Percentiles rank a stretch among this genome's conserved stretches.
Evolutionary conservation across 805 yeast species (phyloP).

Genomic region (Trichomonascus vanleenenianus): DNA sequence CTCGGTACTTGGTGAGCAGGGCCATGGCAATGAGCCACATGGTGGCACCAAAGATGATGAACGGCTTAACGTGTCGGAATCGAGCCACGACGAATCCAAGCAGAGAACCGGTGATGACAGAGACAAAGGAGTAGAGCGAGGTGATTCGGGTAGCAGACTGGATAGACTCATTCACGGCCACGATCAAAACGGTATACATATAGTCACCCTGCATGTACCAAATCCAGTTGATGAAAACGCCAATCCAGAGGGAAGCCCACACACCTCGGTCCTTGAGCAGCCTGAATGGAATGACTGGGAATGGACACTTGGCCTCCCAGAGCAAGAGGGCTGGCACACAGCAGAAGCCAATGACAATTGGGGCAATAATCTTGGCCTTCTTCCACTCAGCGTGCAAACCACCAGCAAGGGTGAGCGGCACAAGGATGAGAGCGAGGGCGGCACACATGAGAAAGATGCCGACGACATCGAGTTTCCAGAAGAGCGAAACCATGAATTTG

Average conservation of each 20-base stretch:
- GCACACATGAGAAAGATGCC: constrained; percentile 52
- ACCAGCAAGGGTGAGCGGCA: constrained; percentile 72
- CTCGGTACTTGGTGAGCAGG: constrained; percentile 48
- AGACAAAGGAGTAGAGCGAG: constrained; percentile 55
- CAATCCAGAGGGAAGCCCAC: constrained; percentile 60
- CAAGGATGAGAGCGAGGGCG: constrained; percentile 55
- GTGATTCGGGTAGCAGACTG: constrained; percentile 62
- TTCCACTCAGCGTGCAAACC: constrained; percentile 51
- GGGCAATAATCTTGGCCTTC: constrained; percentile 55
- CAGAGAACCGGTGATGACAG: constrained; percentile 51
- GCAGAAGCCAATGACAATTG: constrained; percentile 58
- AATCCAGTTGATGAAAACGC: constrained; percentile 49
- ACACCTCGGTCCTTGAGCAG: constrained; percentile 62
- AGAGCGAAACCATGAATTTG: constrained; percentile 23
- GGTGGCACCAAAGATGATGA: constrained; percentile 49
- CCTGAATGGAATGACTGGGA: constrained; percentile 57
- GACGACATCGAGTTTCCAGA: constrained; percentile 59
- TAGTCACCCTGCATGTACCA: constrained; percentile 66
- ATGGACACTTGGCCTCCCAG: constrained; percentile 53
- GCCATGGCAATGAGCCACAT: constrained; percentile 60
- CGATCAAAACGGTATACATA: constrained; percentile 57
- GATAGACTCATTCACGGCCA: constrained; percentile 51
- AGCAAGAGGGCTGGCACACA: constrained; percentile 49
- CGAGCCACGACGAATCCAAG: constrained; percentile 47
- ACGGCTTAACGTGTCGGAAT: constrained; percentile 48